A percentile compares a stretch with the other conserved stretches of the same genome.
Conservation (phyloP, 2,329 filamentous ascomycete species). For the Pseudogymnoascus sp. region DNA sequence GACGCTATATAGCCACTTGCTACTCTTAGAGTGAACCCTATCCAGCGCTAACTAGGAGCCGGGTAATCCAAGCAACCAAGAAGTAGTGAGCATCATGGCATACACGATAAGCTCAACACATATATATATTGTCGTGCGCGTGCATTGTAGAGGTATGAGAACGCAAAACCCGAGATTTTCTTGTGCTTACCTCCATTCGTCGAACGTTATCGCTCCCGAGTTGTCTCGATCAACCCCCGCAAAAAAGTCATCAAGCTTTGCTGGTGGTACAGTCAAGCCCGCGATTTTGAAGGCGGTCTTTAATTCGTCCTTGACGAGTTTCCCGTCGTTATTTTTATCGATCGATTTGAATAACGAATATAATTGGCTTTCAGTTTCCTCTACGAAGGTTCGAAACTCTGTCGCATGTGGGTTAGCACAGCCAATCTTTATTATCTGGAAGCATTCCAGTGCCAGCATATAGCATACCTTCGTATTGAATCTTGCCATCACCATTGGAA, state of each 20-base stretch:
- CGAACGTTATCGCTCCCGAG: constrained; percentile 65
- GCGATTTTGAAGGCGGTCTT: constrained; percentile 67
- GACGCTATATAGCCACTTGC: neutral
- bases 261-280: constrained; percentile 68
- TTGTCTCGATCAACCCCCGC: constrained; percentile 80
- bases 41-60: neutral
- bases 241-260: constrained; percentile 79
- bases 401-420: neutral
- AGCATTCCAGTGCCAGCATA: neutral
- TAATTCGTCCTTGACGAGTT: constrained; percentile 79
- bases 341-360: constrained; percentile 76
- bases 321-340: constrained; percentile 76
- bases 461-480: constrained; percentile 74
- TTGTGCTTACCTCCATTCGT: constrained; percentile 83
- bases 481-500: constrained; percentile 76
- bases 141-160: neutral
- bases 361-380: constrained; percentile 77
- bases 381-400: constrained; percentile 89
- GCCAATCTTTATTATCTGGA: neutral
- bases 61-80: neutral
- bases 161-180: neutral
- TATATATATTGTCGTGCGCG: neutral
- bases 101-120: neutral
- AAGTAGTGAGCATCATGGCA: neutral
- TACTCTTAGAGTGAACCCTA: neutral